Conservation (phyloP, 768 basidiomycete species). For the Lactifluus volemus region DNA sequence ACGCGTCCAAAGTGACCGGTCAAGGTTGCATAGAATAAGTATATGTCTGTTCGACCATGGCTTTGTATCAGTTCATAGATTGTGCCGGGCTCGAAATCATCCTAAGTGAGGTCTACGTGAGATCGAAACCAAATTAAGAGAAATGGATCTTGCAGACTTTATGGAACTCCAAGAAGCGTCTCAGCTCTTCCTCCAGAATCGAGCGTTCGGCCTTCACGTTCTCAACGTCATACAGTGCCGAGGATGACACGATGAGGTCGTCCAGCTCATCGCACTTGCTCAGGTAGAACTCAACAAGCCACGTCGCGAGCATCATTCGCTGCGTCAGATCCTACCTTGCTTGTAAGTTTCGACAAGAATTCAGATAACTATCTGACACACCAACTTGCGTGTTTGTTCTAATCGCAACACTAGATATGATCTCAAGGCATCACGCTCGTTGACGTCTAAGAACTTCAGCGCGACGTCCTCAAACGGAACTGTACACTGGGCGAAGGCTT, state of each 20-base stretch:
- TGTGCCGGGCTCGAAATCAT: constrained; percentile 74
- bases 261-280: constrained; percentile 96
- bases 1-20: constrained; percentile 80
- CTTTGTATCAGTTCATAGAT: constrained; percentile 90
- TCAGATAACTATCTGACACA: constrained; percentile 28
- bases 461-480: constrained; percentile 86
- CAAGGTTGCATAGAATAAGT: constrained; percentile 77
- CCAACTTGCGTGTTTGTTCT: constrained; percentile 76
- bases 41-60: constrained; percentile 89
- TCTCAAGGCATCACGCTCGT: constrained; percentile 83
- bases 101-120: constrained; percentile 33
- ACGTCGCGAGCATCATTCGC: constrained; percentile 95
- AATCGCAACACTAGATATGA: constrained; percentile 84
- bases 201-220: constrained; percentile 72
- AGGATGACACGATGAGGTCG: constrained; percentile 85
- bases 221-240: constrained; percentile 70
- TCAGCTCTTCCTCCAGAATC: constrained; percentile 87
- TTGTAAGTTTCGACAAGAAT: neutral
- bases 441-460: constrained; percentile 81
- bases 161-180: constrained; percentile 90
- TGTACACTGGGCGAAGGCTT: constrained; percentile 85
- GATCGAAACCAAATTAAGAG: neutral
- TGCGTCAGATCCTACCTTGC: constrained; percentile 73
- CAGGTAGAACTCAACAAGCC: constrained; percentile 96
- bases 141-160: constrained; percentile 42